Conservation (phyloP, 1,284 basidiomycete genomes). For the Malassezia nana region DNA sequence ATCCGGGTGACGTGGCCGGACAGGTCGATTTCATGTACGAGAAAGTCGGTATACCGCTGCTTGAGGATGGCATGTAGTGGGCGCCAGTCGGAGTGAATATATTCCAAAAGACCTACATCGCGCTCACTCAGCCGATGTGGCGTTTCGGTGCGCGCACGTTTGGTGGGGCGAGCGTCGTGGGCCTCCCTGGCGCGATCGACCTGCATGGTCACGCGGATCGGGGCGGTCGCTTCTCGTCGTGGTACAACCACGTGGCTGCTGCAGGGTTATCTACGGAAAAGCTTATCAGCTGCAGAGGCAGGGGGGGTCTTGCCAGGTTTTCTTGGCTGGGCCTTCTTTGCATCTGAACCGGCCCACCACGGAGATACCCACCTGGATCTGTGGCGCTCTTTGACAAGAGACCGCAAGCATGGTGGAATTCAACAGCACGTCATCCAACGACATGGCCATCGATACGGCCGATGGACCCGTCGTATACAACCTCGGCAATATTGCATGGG, state of each 20-base stretch:
- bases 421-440: slow-evolving; percentile 20
- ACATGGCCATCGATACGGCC: slow-evolving; percentile 14
- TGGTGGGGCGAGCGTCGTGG: background rate
- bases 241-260: slow-evolving; percentile 13
- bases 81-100: slow-evolving; percentile 24
- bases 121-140: slow-evolving; percentile 2
- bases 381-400: too few relatives aligned
- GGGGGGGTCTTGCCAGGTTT: too few relatives aligned
- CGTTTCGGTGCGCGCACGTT: slow-evolving; percentile 2
- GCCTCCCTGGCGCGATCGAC: background rate
- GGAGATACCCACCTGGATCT: too few relatives aligned
- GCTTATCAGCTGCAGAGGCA: slow-evolving; percentile 13
- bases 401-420: slow-evolving; percentile 33
- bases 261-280: slow-evolving; percentile 6
- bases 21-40: slow-evolving; percentile 31
- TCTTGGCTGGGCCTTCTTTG: too few relatives aligned
- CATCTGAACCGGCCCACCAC: too few relatives aligned
- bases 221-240: background rate
- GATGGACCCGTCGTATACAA: slow-evolving; percentile 34
- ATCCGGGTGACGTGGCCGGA: slow-evolving; percentile 22
- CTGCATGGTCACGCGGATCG: background rate
- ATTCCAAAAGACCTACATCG: slow-evolving; percentile 30
- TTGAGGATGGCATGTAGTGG: slow-evolving; percentile 43
- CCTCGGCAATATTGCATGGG: slow-evolving; percentile 55
- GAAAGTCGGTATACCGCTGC: slow-evolving; percentile 41